Conservation (phyloP, 225 moss, liverwort and hornwort genomes). For the Thuidium tamariscinum region DNA sequence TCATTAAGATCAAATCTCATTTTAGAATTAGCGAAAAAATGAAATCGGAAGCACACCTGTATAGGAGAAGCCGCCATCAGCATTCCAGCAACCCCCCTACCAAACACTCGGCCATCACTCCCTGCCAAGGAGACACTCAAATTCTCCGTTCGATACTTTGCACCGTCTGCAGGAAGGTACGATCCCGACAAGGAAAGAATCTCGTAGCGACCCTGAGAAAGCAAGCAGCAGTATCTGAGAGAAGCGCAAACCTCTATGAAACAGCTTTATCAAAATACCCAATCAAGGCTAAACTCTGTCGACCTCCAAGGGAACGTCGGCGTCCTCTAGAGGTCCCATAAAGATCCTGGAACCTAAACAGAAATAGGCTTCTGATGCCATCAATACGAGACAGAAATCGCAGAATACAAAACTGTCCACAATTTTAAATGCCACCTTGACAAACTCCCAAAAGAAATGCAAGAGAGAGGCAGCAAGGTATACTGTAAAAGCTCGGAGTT, state of each 20-base stretch:
- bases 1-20: neutral
- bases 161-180: conserved; percentile 52
- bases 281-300: neutral
- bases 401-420: too few relatives aligned
- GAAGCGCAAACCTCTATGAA: neutral
- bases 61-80: conserved; percentile 90
- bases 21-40: neutral
- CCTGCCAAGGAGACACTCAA: conserved; percentile 86
- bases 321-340: too few relatives aligned
- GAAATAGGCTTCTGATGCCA: too few relatives aligned
- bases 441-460: too few relatives aligned
- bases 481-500: too few relatives aligned
- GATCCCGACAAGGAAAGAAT: conserved; percentile 92
- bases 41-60: conserved; percentile 26
- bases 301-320: too few relatives aligned
- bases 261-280: neutral
- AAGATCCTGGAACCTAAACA: too few relatives aligned
- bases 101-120: conserved; percentile 87
- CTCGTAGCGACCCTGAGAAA: conserved; percentile 78
- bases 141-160: conserved; percentile 67
- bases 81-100: conserved; percentile 88
- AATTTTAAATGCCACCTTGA: too few relatives aligned
- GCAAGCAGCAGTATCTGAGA: conserved; percentile 4
- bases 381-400: too few relatives aligned
- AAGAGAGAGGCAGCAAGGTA: too few relatives aligned